A percentile compares a stretch with the other conserved stretches of the same genome.
These are phyloP conservation scores for Tillandsia leiboldiana DNA, from an alignment of 176 grass and related monocot genomes.

Conservation along the genomic window DNA sequence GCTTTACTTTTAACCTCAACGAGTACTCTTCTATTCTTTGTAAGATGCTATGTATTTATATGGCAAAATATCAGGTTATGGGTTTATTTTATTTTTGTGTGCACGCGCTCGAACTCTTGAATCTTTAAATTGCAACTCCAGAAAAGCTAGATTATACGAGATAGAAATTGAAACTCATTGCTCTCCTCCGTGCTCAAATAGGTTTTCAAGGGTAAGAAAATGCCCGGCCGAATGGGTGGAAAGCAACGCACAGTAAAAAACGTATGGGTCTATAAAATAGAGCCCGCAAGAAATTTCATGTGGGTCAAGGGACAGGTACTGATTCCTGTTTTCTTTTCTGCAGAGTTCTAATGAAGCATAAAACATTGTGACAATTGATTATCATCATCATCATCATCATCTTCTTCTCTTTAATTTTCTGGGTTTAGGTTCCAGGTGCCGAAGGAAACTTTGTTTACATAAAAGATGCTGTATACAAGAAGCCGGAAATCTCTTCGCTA, in stretches of 20 bases:
- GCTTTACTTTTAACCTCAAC: too few relatives aligned
- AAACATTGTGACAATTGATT: too few relatives aligned
- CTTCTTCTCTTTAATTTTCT: background rate
- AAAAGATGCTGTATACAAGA: conserved; percentile 88
- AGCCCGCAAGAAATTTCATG: conserved; percentile 87
- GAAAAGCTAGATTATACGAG: conserved; percentile 9
- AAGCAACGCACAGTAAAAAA: conserved; percentile 80
- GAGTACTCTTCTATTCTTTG: too few relatives aligned
- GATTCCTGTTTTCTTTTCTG: background rate
- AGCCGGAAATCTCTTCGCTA: conserved; percentile 53
- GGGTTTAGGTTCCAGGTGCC: conserved; percentile 74
- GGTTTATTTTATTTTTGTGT: too few relatives aligned
- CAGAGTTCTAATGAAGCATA: too few relatives aligned
- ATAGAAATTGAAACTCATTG: conserved; percentile 6
- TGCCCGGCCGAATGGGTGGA: conserved; percentile 92
- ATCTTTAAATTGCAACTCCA: too few relatives aligned
- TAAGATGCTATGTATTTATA: too few relatives aligned
- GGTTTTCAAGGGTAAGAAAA: conserved; percentile 98
- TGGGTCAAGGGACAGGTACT: conserved; percentile 92
- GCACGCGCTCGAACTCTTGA: too few relatives aligned
- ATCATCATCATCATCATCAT: too few relatives aligned
- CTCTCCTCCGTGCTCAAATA: conserved; percentile 25
- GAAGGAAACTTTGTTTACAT: conserved; percentile 93
- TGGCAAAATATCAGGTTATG: too few relatives aligned
- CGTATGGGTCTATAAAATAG: conserved; percentile 97